Base-by-base conservation (phyloP, 192 early-diverging fungal species). In the Ramicandelaber brevisporus region DNA sequence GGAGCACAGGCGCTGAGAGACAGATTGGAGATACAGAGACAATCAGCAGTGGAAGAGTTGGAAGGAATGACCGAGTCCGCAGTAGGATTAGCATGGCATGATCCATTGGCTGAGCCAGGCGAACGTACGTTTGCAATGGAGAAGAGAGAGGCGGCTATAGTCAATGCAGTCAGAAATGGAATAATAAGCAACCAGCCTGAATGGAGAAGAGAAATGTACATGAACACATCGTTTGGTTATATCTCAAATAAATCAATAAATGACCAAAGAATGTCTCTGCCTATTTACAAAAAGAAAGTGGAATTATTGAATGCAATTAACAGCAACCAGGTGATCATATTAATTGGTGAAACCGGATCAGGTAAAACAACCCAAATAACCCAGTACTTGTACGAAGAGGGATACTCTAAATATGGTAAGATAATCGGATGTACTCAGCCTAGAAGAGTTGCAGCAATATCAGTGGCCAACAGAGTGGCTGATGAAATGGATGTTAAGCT, bases 281-380 rank as follows among this genome's bases (percentile, higher is more conserved):
- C 92, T 6, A 75, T 95, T n/a, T 98, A 61, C 52, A 51, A 64
- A 33, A 84, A 68, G 37, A 73, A 85, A 5, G 62, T 87, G n/a
- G 35, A 74, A 10, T 57, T 98, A 6, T 33, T 98, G 27, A 55
- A 68, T 0, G 83, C 87, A 4, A 65, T 98, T 17, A 66, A 85
- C 14, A 51, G 80, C 16, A 66, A 61, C 39, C 89, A 81, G 44
- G 73, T 82, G 0, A 34, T 98, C n/a, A 67, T 98, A 37, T 76
- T 98, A 34, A 87, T 88, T 7, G 92, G 88, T 20, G 85, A 95
- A 55, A 98, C 92, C 2, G 92, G 92, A 4, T 89, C 83, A 2
- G 90, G 90, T 10, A 98, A 98, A 50, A 98, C 89, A 0, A 98
- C 88, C n/a, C 89, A 98, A 45, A 58, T 98, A 15, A 80, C 93